Conservation (phyloP, 371 early-diverging fungal species). For the Circinella minor region DNA sequence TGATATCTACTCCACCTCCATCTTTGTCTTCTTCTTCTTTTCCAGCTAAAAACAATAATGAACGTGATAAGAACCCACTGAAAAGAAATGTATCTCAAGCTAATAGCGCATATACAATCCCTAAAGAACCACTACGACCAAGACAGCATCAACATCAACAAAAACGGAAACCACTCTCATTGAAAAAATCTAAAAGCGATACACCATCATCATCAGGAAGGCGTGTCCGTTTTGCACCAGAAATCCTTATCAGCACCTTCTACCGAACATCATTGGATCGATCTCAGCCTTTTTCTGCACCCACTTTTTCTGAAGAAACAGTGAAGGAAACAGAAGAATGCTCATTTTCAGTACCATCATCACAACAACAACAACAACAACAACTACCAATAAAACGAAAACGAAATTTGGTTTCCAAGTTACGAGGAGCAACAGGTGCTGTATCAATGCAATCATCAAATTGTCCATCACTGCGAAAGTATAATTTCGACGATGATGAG, state of each 20-base stretch:
- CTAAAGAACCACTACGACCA: neutral
- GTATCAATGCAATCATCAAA: neutral
- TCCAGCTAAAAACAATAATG: neutral
- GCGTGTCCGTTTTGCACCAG: neutral
- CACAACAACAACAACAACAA: neutral
- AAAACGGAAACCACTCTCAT: neutral
- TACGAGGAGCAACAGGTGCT: slow-evolving; percentile 1
- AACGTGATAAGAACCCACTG: neutral
- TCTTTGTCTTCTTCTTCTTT: neutral
- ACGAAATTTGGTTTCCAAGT: slow-evolving; percentile 5
- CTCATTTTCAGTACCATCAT: neutral
- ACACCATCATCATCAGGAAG: neutral
- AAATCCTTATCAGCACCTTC: neutral
- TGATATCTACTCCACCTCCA: neutral
- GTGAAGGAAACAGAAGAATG: neutral
- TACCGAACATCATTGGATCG: neutral
- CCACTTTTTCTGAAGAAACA: neutral
- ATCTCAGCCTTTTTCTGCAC: neutral
- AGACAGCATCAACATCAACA: neutral
- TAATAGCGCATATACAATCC: neutral
- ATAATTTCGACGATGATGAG: slow-evolving; percentile 7
- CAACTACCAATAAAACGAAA: neutral
- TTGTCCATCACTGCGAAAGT: neutral
- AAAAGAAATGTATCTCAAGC: neutral
- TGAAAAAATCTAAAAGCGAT: neutral